Conservation (phyloP, 2,329 filamentous ascomycete genomes). For the Cadophora sp. region DNA sequence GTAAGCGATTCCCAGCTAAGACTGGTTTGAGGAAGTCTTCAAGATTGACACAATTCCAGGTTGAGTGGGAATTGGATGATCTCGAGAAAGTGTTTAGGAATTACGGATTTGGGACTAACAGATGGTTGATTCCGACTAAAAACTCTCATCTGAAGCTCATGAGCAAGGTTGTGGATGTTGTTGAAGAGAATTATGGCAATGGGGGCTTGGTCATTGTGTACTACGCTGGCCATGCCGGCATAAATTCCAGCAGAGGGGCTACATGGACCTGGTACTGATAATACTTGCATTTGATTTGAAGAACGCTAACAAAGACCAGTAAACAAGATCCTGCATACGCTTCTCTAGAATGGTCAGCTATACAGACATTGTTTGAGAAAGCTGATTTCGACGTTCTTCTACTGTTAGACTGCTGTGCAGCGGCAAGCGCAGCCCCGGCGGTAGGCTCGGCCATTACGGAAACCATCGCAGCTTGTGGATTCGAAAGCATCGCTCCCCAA, state of each 20-base stretch:
- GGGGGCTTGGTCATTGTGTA: slow-evolving; percentile 38
- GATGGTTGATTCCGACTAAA: slow-evolving; percentile 36
- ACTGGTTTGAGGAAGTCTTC: neutral
- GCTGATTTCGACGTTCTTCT: slow-evolving; percentile 33
- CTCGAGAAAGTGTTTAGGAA: slow-evolving; percentile 33
- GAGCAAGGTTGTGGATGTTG: slow-evolving; percentile 35
- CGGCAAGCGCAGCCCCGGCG: slow-evolving; percentile 30
- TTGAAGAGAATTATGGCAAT: slow-evolving; percentile 30
- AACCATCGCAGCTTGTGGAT: slow-evolving; percentile 36
- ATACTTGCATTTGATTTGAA: neutral
- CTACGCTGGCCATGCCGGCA: slow-evolving; percentile 37
- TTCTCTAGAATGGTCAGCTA: slow-evolving; percentile 35
- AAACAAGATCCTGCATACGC: slow-evolving; percentile 27
- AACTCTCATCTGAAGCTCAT: slow-evolving; percentile 38
- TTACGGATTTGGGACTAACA: slow-evolving; percentile 38
- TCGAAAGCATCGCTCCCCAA: slow-evolving; percentile 30
- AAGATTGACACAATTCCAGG: neutral
- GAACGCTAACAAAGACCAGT: slow-evolving; percentile 10
- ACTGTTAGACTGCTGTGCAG: slow-evolving; percentile 35
- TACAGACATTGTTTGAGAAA: slow-evolving; percentile 35
- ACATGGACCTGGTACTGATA: slow-evolving; percentile 32
- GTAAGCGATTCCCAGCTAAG: neutral
- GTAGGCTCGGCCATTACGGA: slow-evolving; percentile 30
- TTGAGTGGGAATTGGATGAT: slow-evolving; percentile 33
- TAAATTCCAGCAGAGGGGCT: slow-evolving; percentile 33